Evolutionary conservation across 2,329 filamentous ascomycete species (phyloP).

Genomic region (Sphaerulina vaccinii): DNA sequence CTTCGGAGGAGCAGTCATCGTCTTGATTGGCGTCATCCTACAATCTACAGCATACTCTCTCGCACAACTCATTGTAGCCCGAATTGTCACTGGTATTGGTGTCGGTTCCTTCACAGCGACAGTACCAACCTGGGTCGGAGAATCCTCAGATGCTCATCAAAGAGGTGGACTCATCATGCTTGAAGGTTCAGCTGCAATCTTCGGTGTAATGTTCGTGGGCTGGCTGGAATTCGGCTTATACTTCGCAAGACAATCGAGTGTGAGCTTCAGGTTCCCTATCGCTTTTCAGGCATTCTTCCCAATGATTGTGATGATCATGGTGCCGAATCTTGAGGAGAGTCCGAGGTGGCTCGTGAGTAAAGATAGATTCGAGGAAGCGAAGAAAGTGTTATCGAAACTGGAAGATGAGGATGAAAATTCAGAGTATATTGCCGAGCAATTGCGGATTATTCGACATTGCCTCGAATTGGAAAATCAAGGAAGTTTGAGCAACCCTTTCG

Average conservation of each 20-base stretch:
- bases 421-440: constrained; percentile 20
- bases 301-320: constrained; percentile 35
- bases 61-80: constrained; percentile 53
- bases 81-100: constrained; percentile 50
- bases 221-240: constrained; percentile 30
- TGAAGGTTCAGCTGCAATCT: constrained; percentile 26
- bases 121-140: constrained; percentile 25
- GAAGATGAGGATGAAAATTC: constrained; percentile 27
- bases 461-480: constrained; percentile 26
- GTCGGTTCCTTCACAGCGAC: constrained; percentile 38
- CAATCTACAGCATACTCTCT: constrained; percentile 39
- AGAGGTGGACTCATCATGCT: constrained; percentile 24
- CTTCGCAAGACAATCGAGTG: constrained; percentile 24
- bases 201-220: constrained; percentile 29
- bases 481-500: constrained; percentile 29
- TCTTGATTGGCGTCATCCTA: constrained; percentile 44
- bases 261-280: constrained; percentile 41
- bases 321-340: constrained; percentile 36
- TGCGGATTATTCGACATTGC: constrained; percentile 25
- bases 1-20: constrained; percentile 40
- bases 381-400: constrained; percentile 30
- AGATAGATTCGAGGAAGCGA: constrained; percentile 28
- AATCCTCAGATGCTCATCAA: constrained; percentile 25
- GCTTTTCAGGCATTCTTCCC: constrained; percentile 47
- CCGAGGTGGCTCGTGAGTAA: constrained; percentile 31